Conservation (phyloP, 495 filamentous ascomycete genomes). For the Hyaloscypha finlandica region DNA sequence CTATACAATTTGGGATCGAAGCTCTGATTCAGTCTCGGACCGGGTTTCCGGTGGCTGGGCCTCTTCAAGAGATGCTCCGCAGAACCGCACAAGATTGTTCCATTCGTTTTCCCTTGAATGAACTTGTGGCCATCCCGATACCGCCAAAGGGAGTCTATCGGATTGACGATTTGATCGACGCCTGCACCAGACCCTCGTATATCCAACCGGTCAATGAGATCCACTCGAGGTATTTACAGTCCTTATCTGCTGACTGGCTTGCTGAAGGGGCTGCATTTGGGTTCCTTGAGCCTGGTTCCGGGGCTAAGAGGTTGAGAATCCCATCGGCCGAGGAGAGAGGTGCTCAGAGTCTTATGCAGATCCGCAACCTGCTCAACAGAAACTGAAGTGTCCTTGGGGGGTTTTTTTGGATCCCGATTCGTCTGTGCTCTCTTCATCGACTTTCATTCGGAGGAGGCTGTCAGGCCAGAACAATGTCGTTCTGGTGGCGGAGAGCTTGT, state of each 20-base stretch:
- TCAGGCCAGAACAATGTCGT: not conserved
- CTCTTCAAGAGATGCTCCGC: constrained; percentile 39
- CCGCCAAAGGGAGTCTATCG: constrained; percentile 16
- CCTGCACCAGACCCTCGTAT: constrained; percentile 38
- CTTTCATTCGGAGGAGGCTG: not conserved
- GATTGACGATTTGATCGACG: constrained; percentile 37
- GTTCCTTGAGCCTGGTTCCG: constrained; percentile 13
- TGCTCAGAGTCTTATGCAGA: constrained; percentile 31
- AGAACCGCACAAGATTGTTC: constrained; percentile 30
- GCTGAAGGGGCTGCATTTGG: constrained; percentile 16
- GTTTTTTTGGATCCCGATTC: not conserved
- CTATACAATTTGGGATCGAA: constrained; percentile 35
- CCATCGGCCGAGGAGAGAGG: constrained; percentile 28
- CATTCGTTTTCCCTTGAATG: constrained; percentile 25
- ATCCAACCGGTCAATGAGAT: constrained; percentile 33
- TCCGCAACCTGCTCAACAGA: constrained; percentile 31
- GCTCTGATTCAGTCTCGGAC: constrained; percentile 34
- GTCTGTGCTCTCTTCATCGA: not conserved
- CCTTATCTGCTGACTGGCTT: constrained; percentile 26
- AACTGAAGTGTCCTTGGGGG: constrained; percentile 6
- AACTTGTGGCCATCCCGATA: constrained; percentile 13
- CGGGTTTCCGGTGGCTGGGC: constrained; percentile 37
- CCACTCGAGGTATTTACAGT: constrained; percentile 20
- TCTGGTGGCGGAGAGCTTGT: not conserved
- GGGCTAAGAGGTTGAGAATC: constrained; percentile 1